Evolutionary conservation across 768 basidiomycete species (phyloP).

Genomic region (Rhodotorula kratochvilovae): DNA sequence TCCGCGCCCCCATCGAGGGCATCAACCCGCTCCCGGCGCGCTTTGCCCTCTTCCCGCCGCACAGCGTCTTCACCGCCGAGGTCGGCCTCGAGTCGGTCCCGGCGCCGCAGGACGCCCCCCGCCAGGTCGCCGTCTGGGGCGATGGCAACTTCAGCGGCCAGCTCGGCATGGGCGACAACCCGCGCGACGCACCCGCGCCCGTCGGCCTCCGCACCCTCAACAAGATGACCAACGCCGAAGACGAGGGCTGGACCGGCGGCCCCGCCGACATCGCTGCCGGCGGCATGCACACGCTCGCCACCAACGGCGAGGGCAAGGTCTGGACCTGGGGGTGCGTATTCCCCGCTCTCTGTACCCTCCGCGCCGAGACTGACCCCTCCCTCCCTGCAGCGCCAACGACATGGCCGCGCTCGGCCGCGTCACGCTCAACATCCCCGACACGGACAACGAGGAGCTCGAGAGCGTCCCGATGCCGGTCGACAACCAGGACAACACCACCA

Average conservation of each 20-base stretch:
- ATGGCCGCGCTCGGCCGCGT: constrained; percentile 49
- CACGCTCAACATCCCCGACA: constrained; percentile 43
- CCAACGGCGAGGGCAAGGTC: constrained; percentile 86
- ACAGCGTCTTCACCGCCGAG: background rate
- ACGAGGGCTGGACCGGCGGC: constrained; percentile 62
- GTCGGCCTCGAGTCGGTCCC: constrained; percentile 10
- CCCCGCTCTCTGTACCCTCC: background rate
- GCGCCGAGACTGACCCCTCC: background rate
- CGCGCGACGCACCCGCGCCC: constrained; percentile 59
- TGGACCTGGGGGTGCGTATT: constrained; percentile 37
- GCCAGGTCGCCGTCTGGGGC: constrained; percentile 73
- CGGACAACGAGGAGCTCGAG: constrained; percentile 49
- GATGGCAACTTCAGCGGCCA: constrained; percentile 82
- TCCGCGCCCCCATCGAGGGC: constrained; percentile 4
- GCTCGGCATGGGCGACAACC: constrained; percentile 75
- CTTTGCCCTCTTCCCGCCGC: constrained; percentile 10
- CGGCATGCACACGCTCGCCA: constrained; percentile 80
- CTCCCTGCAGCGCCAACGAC: constrained; percentile 49
- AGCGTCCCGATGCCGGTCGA: constrained; percentile 46
- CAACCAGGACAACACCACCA: constrained; percentile 27
- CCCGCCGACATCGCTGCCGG: constrained; percentile 75
- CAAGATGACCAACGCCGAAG: constrained; percentile 64
- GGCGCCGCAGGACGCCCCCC: background rate
- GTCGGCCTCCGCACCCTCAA: constrained; percentile 72
- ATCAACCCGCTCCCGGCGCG: constrained; percentile 24